These are phyloP conservation scores for Neonectria sp. DNA, from an alignment of 2,329 filamentous ascomycete species.

Conservation along the genomic window DNA sequence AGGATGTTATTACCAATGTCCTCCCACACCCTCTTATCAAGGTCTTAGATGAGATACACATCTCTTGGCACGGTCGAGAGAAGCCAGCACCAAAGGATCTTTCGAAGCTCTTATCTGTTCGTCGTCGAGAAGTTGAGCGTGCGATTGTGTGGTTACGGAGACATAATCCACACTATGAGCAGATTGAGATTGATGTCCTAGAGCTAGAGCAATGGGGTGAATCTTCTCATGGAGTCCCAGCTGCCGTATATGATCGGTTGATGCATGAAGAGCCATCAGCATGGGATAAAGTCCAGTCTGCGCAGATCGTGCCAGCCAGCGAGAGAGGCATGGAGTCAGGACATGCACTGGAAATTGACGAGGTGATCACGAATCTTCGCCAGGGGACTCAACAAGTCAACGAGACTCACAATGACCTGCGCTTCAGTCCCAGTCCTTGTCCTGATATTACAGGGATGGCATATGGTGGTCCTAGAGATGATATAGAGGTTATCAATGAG, in stretches of 20 bases:
- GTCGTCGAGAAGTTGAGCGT: neutral
- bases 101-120: neutral
- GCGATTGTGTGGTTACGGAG: neutral
- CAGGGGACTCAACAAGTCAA: no score
- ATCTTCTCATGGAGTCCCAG: neutral
- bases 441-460: no score
- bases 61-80: conserved; percentile 3
- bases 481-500: no score
- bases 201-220: neutral
- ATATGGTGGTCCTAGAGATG: no score
- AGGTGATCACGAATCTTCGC: no score
- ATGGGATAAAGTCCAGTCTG: no score
- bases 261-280: no score
- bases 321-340: no score
- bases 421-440: no score
- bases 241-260: neutral
- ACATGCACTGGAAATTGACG: no score
- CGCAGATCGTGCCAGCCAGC: no score
- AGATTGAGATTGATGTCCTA: neutral
- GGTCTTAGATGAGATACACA: conserved; percentile 13
- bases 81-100: conserved; percentile 1
- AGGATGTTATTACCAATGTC: conserved; percentile 1
- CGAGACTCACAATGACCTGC: no score
- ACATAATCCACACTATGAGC: neutral
- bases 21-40: neutral